Conservation (phyloP, 164 flowering plant species). For the Nymphaea thermarum region DNA sequence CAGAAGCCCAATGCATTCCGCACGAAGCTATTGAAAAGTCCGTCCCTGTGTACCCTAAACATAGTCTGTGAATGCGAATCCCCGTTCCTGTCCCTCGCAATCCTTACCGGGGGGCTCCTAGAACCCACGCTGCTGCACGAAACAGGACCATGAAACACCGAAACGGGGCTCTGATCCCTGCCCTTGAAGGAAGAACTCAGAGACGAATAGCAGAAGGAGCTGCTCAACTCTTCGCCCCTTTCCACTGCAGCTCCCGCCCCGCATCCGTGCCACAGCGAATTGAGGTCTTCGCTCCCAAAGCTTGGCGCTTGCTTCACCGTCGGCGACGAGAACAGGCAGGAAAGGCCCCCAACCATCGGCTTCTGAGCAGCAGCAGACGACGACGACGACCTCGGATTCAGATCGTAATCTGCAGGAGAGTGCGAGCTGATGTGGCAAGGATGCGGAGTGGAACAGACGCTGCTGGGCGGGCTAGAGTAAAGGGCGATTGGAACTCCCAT, state of each 20-base stretch:
- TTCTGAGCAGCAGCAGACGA: conserved; percentile 35
- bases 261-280: conserved; percentile 25
- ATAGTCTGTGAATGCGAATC: conserved; percentile 18
- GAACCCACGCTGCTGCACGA: conserved; percentile 39
- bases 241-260: not conserved
- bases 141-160: conserved; percentile 74
- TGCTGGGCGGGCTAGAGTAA: conserved; percentile 69
- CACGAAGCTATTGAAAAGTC: conserved; percentile 62
- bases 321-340: conserved; percentile 51
- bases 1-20: conserved; percentile 46
- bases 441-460: conserved; percentile 56
- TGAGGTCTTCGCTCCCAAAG: conserved; percentile 42
- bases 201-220: conserved; percentile 39
- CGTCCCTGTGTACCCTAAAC: conserved; percentile 20
- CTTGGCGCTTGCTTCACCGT: conserved; percentile 32
- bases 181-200: conserved; percentile 37
- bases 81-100: conserved; percentile 19
- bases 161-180: conserved; percentile 72
- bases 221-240: conserved; percentile 41
- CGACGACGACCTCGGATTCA: conserved; percentile 18
- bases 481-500: conserved; percentile 82
- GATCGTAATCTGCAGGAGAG: conserved; percentile 46
- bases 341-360: conserved; percentile 59
- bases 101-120: conserved; percentile 42
- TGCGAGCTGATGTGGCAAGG: conserved; percentile 41